Percentiles rank a stretch among this genome's conserved stretches.
Evolutionary conservation across 2,329 filamentous ascomycete species (phyloP).

Genomic region (Westerdykella ornata): DNA sequence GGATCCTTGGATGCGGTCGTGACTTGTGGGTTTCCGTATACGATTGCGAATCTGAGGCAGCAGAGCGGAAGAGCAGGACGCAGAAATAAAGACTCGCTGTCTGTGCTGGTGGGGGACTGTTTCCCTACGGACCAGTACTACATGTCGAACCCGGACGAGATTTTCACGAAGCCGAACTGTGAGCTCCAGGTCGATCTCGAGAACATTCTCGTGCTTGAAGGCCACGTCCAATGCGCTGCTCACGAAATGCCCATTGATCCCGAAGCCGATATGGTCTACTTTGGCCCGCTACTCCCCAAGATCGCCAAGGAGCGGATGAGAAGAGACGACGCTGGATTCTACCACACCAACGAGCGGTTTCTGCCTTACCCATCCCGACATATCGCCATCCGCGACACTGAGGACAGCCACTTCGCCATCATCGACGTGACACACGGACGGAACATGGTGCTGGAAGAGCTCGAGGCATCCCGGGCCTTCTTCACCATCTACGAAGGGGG

Average conservation of each 20-base stretch:
- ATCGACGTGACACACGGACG: slow-evolving; percentile 77
- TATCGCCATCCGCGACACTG: slow-evolving; percentile 82
- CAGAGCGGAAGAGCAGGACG: slow-evolving; percentile 90
- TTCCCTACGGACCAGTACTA: slow-evolving; percentile 93
- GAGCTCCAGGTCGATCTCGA: slow-evolving; percentile 85
- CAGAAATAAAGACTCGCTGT: slow-evolving; percentile 87
- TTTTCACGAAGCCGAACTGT: slow-evolving; percentile 86
- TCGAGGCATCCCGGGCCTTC: slow-evolving; percentile 91
- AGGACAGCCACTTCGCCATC: slow-evolving; percentile 89
- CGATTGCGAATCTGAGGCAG: slow-evolving; percentile 87
- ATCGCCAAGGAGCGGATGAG: slow-evolving; percentile 69
- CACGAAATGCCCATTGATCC: slow-evolving; percentile 90
- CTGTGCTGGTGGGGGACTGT: slow-evolving; percentile 79
- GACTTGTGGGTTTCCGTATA: slow-evolving; percentile 91
- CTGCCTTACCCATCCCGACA: slow-evolving; percentile 74
- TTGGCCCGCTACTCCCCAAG: slow-evolving; percentile 64
- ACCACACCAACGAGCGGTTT: slow-evolving; percentile 83
- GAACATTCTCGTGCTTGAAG: slow-evolving; percentile 86
- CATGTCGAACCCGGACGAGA: slow-evolving; percentile 91
- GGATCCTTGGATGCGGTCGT: slow-evolving; percentile 89
- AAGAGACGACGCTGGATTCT: slow-evolving; percentile 71
- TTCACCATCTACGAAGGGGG: slow-evolving; percentile 96
- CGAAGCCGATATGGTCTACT: slow-evolving; percentile 67
- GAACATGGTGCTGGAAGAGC: slow-evolving; percentile 84
- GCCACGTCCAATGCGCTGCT: slow-evolving; percentile 91